phyloP scores from a whole-genome alignment of 305 asterid species.

The Solanum hybrid region DNA sequence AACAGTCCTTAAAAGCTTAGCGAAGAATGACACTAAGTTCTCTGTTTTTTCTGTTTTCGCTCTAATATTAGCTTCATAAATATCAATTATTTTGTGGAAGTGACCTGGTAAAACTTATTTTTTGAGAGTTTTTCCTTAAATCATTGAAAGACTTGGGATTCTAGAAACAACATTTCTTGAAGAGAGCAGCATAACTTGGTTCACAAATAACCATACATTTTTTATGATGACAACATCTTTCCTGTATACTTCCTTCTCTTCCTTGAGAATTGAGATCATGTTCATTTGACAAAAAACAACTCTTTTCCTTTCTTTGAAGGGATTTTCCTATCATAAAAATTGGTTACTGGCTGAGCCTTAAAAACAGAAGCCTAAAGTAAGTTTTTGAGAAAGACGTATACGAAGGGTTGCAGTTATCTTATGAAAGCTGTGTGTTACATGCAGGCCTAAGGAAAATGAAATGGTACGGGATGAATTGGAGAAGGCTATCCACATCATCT shows the following conservation, averaged over 20 bases:
- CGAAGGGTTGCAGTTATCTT: background rate
- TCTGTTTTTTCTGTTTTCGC: background rate
- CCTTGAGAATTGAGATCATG: background rate
- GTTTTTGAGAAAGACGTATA: background rate
- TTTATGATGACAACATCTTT: background rate
- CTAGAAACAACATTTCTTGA: background rate
- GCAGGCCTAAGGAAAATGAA: constrained; percentile 82
- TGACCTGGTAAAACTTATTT: background rate
- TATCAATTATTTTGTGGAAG: background rate
- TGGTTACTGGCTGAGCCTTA: background rate
- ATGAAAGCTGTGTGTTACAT: constrained; percentile 4
- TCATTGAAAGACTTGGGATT: background rate
- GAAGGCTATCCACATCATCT: constrained; percentile 76
- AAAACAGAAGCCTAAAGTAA: background rate
- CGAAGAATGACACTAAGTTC: background rate
- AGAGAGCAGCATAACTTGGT: background rate
- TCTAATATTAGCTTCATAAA: background rate
- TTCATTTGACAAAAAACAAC: background rate
- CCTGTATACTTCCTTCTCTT: background rate
- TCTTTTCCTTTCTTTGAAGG: background rate
- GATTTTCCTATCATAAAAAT: background rate
- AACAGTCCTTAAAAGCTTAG: background rate
- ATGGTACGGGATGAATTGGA: constrained; percentile 57
- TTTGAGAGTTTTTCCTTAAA: background rate
- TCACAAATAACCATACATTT: background rate